These are phyloP conservation scores for Haplographium delicatum DNA, from an alignment of 495 filamentous ascomycete species.

Conservation along the genomic window DNA sequence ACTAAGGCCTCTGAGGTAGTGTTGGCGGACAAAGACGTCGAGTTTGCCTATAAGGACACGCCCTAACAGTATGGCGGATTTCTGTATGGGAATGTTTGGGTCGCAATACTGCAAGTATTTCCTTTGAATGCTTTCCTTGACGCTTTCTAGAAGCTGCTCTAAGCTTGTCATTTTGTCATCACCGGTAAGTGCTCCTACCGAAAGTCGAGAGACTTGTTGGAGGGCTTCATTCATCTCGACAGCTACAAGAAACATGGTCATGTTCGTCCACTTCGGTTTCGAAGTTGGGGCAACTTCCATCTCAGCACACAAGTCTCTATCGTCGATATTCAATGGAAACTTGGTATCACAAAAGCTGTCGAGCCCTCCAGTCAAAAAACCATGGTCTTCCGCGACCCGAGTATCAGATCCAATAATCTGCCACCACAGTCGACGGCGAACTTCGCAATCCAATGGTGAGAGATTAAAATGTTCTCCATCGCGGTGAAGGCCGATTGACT, in stretches of 20 bases:
- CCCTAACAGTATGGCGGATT: background rate
- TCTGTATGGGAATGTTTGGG: background rate
- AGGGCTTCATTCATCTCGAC: background rate
- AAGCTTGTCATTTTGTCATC: background rate
- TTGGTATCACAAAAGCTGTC: conserved; percentile 34
- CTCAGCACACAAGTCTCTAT: conserved; percentile 46
- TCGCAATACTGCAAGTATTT: background rate
- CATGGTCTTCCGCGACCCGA: conserved; percentile 6
- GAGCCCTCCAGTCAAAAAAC: background rate
- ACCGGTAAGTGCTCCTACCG: background rate
- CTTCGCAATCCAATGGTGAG: conserved; percentile 31
- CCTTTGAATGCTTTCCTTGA: background rate
- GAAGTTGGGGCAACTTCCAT: conserved; percentile 39
- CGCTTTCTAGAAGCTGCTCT: background rate
- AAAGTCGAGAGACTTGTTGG: background rate
- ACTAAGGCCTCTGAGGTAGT: background rate
- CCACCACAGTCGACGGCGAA: conserved; percentile 38
- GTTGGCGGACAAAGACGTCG: background rate
- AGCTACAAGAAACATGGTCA: conserved; percentile 20
- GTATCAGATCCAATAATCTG: conserved; percentile 22
- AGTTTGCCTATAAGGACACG: background rate
- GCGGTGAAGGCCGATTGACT: conserved; percentile 44
- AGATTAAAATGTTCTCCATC: conserved; percentile 38
- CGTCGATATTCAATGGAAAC: conserved; percentile 49
- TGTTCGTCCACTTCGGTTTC: conserved; percentile 42